Percentiles rank a stretch among this genome's conserved stretches.
These are phyloP conservation scores for Agrostemma githago DNA, from an alignment of 148 eudicot species.

Conservation along the genomic window DNA sequence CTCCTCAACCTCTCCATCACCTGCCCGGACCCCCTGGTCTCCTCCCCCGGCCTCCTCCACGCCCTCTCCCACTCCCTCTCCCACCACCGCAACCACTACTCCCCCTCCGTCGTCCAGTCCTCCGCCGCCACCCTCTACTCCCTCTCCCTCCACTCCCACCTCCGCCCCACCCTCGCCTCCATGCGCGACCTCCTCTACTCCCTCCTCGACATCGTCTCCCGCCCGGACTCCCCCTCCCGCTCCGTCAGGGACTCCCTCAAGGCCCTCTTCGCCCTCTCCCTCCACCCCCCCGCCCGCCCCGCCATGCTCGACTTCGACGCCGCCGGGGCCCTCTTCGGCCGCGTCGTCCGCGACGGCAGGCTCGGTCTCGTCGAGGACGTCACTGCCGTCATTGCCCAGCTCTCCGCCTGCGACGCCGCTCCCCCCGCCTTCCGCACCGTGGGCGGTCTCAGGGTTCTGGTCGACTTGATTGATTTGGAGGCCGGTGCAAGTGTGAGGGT, in stretches of 20 bases:
- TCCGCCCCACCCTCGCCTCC: constrained; percentile 60
- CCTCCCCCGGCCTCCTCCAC: constrained; percentile 65
- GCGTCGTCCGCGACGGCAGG: constrained; percentile 52
- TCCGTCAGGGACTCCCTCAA: constrained; percentile 61
- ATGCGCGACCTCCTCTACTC: constrained; percentile 69
- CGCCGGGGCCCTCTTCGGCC: constrained; percentile 41
- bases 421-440: constrained; percentile 39
- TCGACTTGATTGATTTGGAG: constrained; percentile 57
- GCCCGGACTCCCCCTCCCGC: constrained; percentile 32
- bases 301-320: constrained; percentile 58
- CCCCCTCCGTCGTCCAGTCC: constrained; percentile 49
- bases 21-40: constrained; percentile 41
- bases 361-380: constrained; percentile 74
- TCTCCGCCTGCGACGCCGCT: constrained; percentile 60
- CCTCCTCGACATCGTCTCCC: constrained; percentile 48
- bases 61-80: constrained; percentile 70
- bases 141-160: constrained; percentile 38
- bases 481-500: constrained; percentile 50
- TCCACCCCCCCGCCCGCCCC: constrained; percentile 44
- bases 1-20: constrained; percentile 76
- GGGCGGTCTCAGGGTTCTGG: constrained; percentile 51
- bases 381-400: constrained; percentile 80
- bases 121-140: constrained; percentile 64
- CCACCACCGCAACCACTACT: constrained; percentile 26
- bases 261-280: constrained; percentile 65